Conservation (phyloP, 257 asterid genomes). For the Scutellaria baicalensis region DNA sequence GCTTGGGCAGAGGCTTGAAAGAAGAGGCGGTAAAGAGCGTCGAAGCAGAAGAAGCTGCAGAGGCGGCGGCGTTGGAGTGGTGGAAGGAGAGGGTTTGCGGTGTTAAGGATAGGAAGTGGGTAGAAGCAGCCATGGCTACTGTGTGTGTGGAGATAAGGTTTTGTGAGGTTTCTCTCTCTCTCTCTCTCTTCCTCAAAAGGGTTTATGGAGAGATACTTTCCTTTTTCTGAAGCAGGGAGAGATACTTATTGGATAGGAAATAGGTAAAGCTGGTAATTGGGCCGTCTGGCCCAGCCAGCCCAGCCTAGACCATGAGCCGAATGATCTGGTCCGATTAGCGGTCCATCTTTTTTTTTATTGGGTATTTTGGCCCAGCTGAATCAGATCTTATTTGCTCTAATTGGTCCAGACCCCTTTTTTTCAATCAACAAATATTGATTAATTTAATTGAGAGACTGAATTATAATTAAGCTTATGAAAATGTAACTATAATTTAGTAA, state of each 20-base stretch:
- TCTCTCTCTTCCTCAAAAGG: neutral
- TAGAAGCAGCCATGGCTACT: slow-evolving; percentile 54
- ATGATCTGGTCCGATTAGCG: no score
- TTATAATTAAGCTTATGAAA: no score
- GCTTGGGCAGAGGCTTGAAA: slow-evolving; percentile 31
- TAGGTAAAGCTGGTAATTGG: no score
- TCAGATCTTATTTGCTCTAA: no score
- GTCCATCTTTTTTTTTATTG: no score
- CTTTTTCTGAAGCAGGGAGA: neutral
- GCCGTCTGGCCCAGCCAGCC: no score
- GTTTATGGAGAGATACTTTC: neutral
- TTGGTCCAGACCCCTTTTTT: no score
- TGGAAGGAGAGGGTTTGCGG: slow-evolving; percentile 32
- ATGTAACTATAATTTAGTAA: no score
- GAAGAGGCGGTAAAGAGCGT: slow-evolving; percentile 30
- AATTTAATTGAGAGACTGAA: no score
- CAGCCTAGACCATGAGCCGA: no score
- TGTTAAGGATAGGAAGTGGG: slow-evolving; percentile 45
- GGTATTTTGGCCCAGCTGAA: no score
- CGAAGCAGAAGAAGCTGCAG: slow-evolving; percentile 15
- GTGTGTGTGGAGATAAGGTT: slow-evolving; percentile 25
- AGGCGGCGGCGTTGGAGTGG: slow-evolving; percentile 26
- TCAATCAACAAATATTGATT: no score
- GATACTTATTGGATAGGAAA: neutral
- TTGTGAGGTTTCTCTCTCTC: neutral